phyloP scores from a whole-genome alignment of 2,329 filamentous ascomycete species.

The Hypoxylon sp. region DNA sequence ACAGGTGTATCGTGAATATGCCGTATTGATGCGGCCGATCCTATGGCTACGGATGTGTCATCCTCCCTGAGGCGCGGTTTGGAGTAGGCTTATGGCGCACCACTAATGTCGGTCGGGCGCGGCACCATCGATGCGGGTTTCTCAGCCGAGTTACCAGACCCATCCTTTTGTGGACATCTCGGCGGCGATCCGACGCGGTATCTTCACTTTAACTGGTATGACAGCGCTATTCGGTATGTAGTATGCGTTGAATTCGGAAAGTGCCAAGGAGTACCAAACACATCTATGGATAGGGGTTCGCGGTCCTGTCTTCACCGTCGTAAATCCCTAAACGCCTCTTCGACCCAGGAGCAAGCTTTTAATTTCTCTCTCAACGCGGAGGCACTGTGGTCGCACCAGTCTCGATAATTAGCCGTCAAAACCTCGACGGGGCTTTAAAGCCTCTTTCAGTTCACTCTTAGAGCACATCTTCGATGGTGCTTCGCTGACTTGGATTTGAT shows the following conservation, averaged over 20 bases:
- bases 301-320: neutral
- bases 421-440: neutral
- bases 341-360: neutral
- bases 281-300: neutral
- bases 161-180: too few relatives aligned
- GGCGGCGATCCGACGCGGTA: neutral
- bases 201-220: neutral
- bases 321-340: neutral
- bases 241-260: neutral
- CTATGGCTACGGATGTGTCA: neutral
- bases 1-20: neutral
- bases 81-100: neutral
- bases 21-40: neutral
- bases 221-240: neutral
- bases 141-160: too few relatives aligned
- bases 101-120: neutral
- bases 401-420: neutral
- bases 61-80: too few relatives aligned
- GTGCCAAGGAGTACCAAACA: neutral
- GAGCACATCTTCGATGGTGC: neutral
- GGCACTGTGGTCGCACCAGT: neutral
- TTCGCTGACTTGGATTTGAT: neutral
- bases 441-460: neutral
- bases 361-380: neutral
- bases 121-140: too few relatives aligned